These are phyloP conservation scores for Aspergillus calidoustus DNA, from an alignment of 2,329 filamentous ascomycete species.

Conservation along the genomic window DNA sequence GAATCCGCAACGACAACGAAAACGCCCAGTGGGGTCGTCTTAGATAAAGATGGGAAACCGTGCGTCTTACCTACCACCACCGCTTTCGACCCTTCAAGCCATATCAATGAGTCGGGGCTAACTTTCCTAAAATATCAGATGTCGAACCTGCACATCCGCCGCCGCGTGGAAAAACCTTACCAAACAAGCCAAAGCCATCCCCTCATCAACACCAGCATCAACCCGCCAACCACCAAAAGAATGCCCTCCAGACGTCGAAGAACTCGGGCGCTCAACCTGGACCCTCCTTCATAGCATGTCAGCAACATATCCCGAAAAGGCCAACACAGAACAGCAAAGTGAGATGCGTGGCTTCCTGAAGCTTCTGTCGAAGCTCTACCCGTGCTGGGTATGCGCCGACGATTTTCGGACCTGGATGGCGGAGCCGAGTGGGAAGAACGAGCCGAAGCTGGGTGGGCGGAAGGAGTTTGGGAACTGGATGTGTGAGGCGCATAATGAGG, in stretches of 20 bases:
- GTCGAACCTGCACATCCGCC: constrained; percentile 54
- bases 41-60: constrained; percentile 57
- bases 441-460: constrained; percentile 62
- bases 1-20: constrained; percentile 26
- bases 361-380: constrained; percentile 85
- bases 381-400: constrained; percentile 93
- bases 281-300: constrained; percentile 91
- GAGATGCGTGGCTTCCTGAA: constrained; percentile 79
- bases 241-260: constrained; percentile 89
- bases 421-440: constrained; percentile 60
- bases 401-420: constrained; percentile 86
- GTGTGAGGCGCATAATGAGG: constrained; percentile 57
- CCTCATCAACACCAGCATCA: constrained; percentile 41
- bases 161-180: constrained; percentile 52
- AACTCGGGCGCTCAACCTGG: constrained; percentile 86
- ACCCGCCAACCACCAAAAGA: constrained; percentile 49
- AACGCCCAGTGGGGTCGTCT: constrained; percentile 52
- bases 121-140: constrained; percentile 35
- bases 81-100: not conserved
- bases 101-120: not conserved
- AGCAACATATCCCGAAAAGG: constrained; percentile 77
- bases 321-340: constrained; percentile 70
- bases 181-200: constrained; percentile 46
- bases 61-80: constrained; percentile 31
- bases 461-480: constrained; percentile 55